phyloP scores from a whole-genome alignment of 2,329 filamentous ascomycete genomes.

The Fusarium continuum region DNA sequence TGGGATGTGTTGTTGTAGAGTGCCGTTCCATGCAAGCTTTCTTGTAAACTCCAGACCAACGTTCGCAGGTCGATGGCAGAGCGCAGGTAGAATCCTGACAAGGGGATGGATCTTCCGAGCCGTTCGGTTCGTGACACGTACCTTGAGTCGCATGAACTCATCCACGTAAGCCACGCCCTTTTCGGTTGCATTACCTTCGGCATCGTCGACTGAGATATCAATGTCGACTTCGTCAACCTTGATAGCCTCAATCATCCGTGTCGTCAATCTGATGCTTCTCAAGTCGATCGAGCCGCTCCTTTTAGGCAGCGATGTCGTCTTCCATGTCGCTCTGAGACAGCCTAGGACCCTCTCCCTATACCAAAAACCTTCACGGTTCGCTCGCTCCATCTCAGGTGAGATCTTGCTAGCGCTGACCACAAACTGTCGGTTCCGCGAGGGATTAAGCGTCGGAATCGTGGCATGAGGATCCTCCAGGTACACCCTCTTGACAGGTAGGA shows the following conservation, averaged over 20 bases:
- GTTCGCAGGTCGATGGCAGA: slow-evolving; percentile 76
- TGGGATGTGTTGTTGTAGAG: slow-evolving; percentile 78
- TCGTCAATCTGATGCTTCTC: slow-evolving; percentile 75
- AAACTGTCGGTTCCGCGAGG: slow-evolving; percentile 87
- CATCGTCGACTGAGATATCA: slow-evolving; percentile 63
- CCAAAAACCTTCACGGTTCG: slow-evolving; percentile 87
- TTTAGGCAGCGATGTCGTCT: slow-evolving; percentile 58
- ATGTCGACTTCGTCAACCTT: slow-evolving; percentile 82
- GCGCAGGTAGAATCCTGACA: slow-evolving; percentile 78
- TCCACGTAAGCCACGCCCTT: slow-evolving; percentile 49
- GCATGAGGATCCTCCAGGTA: slow-evolving; percentile 80
- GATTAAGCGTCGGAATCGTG: slow-evolving; percentile 81
- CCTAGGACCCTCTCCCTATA: slow-evolving; percentile 84
- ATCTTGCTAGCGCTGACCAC: slow-evolving; percentile 85
- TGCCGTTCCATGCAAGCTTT: slow-evolving; percentile 85
- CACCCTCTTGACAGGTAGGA: slow-evolving; percentile 78
- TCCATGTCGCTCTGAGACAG: slow-evolving; percentile 76
- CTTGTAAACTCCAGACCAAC: slow-evolving; percentile 83
- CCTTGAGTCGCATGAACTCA: slow-evolving; percentile 72
- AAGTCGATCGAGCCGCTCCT: slow-evolving; percentile 78
- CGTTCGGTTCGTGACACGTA: slow-evolving; percentile 80
- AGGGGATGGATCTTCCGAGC: slow-evolving; percentile 73
- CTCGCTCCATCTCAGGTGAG: slow-evolving; percentile 80
- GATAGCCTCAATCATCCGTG: slow-evolving; percentile 84
- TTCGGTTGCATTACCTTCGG: slow-evolving; percentile 34